A percentile compares a stretch with the other conserved stretches of the same genome.
These are phyloP conservation scores for Linnemannia exigua DNA, from an alignment of 192 early-diverging fungal genomes.

Conservation along the genomic window DNA sequence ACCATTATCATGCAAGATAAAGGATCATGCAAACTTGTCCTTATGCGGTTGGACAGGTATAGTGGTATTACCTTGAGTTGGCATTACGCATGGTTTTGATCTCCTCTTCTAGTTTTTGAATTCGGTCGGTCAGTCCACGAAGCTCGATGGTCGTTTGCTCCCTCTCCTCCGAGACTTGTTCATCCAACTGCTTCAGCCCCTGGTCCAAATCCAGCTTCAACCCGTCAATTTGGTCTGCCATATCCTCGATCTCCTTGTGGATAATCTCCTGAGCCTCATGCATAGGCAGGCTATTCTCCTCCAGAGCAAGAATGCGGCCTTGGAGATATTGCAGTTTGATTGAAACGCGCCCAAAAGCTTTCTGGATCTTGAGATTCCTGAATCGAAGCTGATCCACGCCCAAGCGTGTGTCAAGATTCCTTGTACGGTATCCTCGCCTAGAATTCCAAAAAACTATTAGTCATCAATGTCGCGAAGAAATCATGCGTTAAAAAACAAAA, in stretches of 20 bases:
- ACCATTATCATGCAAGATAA: background rate
- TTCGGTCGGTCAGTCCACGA: constrained; percentile 36
- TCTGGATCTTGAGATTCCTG: constrained; percentile 54
- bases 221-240: constrained; percentile 44
- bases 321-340: constrained; percentile 55
- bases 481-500: background rate
- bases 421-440: constrained; percentile 52
- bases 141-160: constrained; percentile 54
- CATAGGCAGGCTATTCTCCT: constrained; percentile 41
- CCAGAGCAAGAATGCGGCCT: constrained; percentile 37
- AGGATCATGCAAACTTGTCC: background rate
- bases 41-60: background rate
- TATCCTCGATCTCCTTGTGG: constrained; percentile 51
- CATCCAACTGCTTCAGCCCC: constrained; percentile 45
- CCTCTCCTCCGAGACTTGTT: constrained; percentile 45
- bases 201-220: constrained; percentile 47
- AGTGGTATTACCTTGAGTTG: constrained; percentile 31
- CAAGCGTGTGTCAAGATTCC: constrained; percentile 41
- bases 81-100: constrained; percentile 28
- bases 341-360: constrained; percentile 47
- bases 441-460: background rate
- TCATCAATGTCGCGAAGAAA: background rate
- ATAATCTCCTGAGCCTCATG: constrained; percentile 48
- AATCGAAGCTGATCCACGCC: constrained; percentile 53
- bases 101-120: constrained; percentile 50